Conservation (phyloP, 805 yeast genomes). For the Saccharomycopsis sp. region DNA sequence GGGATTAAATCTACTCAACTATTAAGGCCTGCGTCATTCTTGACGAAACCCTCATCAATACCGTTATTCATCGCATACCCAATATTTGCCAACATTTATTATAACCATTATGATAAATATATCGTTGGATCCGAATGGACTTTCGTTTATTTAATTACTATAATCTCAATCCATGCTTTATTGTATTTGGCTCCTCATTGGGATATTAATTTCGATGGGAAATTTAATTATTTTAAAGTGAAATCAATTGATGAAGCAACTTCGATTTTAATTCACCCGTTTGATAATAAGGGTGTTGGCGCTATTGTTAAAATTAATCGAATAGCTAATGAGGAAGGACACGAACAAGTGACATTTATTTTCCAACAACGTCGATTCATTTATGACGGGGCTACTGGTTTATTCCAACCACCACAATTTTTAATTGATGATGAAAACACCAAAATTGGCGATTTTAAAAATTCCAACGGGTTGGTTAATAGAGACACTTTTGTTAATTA, state of each 20-base stretch:
- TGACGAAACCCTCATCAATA: slow-evolving; percentile 13
- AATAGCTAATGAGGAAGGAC: slow-evolving; percentile 47
- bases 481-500: slow-evolving; percentile 30
- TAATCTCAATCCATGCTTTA: slow-evolving; percentile 66
- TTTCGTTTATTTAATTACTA: slow-evolving; percentile 71
- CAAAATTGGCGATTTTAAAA: slow-evolving; percentile 43
- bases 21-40: slow-evolving; percentile 14
- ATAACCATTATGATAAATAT: slow-evolving; percentile 56
- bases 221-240: slow-evolving; percentile 60
- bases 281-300: slow-evolving; percentile 79
- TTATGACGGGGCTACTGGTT: slow-evolving; percentile 43
- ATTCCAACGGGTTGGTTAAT: slow-evolving; percentile 30
- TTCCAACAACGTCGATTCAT: slow-evolving; percentile 92
- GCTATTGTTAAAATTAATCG: slow-evolving; percentile 64
- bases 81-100: slow-evolving; percentile 17
- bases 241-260: slow-evolving; percentile 53
- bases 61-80: slow-evolving; percentile 19
- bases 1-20: slow-evolving; percentile 19
- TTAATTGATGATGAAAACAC: slow-evolving; percentile 49
- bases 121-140: slow-evolving; percentile 95
- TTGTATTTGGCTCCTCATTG: slow-evolving; percentile 90
- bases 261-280: slow-evolving; percentile 70
- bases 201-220: slow-evolving; percentile 66
- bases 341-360: slow-evolving; percentile 59
- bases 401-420: slow-evolving; percentile 79